phyloP scores from a whole-genome alignment of 176 grass and related monocot genomes.

The Pharus latifolius region DNA sequence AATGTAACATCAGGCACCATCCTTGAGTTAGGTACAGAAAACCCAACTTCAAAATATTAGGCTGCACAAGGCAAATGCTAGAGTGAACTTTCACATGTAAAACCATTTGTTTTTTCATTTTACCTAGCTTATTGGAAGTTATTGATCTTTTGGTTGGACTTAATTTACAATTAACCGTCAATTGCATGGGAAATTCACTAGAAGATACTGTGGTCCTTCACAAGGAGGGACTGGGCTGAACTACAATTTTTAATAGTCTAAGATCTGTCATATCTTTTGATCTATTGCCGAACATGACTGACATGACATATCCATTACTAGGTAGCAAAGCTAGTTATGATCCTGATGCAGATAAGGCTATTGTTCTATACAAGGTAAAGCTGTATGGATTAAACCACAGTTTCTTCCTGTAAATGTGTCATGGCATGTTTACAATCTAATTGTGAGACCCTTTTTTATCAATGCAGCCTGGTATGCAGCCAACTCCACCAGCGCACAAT shows the following conservation, averaged over 20 bases:
- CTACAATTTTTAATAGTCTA: neutral
- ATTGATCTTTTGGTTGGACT: neutral
- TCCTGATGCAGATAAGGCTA: constrained; percentile 61
- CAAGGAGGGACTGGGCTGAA: neutral
- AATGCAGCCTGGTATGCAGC: constrained; percentile 52
- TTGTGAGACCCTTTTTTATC: constrained; percentile 25
- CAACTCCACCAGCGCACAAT: constrained; percentile 39
- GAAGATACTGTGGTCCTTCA: neutral
- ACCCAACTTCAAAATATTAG: neutral
- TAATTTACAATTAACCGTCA: neutral
- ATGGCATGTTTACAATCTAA: neutral
- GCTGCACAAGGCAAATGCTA: neutral
- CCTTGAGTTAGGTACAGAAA: constrained; percentile 10
- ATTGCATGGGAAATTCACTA: neutral
- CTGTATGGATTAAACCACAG: constrained; percentile 7
- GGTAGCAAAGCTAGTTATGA: constrained; percentile 17
- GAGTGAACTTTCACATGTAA: neutral
- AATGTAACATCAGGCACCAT: constrained; percentile 7
- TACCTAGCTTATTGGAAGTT: neutral
- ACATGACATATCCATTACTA: neutral
- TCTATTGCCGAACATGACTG: neutral
- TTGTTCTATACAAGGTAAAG: constrained; percentile 87
- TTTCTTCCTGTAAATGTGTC: neutral
- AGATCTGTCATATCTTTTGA: neutral
- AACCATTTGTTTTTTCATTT: neutral